Evolutionary conservation across 495 filamentous ascomycete genomes (phyloP).

Genomic region (Lophiostoma macrostomum): DNA sequence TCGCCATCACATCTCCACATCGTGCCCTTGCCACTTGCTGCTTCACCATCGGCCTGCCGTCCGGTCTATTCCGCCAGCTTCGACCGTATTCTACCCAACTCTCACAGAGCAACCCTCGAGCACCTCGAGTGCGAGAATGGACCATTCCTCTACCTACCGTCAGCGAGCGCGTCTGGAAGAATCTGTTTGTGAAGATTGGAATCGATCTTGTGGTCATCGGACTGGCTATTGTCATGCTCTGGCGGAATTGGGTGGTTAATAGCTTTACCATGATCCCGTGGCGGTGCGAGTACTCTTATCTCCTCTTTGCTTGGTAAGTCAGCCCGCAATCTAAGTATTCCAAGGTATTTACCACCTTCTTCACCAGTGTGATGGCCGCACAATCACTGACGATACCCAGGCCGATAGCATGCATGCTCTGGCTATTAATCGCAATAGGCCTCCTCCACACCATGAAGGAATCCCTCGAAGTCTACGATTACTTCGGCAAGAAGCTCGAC

Average conservation of each 20-base stretch:
- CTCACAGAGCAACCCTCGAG: conserved; percentile 1
- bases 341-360: too few species aligned
- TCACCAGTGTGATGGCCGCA: too few species aligned
- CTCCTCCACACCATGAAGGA: conserved; percentile 10
- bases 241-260: conserved; percentile 2
- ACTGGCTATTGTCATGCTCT: conserved; percentile 7
- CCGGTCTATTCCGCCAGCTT: conserved; percentile 9
- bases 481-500: not conserved
- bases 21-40: conserved; percentile 12
- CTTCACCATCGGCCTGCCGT: conserved; percentile 10
- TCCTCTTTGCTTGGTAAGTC: conserved; percentile 8
- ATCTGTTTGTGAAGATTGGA: not conserved
- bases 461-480: conserved; percentile 9
- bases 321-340: too few species aligned
- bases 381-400: too few species aligned
- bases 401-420: conserved; percentile 10
- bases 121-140: conserved; percentile 6
- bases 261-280: conserved; percentile 12
- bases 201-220: not conserved
- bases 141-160: not conserved
- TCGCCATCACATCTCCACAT: conserved; percentile 5
- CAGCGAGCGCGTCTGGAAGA: not conserved
- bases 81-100: conserved; percentile 1
- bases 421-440: conserved; percentile 4
- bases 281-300: conserved; percentile 12